Evolutionary conservation across 2,329 filamentous ascomycete genomes (phyloP).

Genomic region (Cladosporium sp.): DNA sequence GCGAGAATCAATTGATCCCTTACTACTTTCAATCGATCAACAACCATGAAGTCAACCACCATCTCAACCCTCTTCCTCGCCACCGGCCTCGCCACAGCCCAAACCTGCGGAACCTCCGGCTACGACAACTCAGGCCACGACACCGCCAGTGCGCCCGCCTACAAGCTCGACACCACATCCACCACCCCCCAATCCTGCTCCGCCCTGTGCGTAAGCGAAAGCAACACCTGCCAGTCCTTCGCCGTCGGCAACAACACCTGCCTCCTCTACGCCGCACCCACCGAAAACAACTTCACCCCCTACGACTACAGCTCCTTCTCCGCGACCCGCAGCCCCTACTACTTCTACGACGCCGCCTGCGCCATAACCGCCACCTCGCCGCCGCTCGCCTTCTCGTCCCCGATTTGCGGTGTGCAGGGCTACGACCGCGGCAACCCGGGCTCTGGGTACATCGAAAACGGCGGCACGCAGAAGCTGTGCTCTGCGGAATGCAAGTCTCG

Average conservation of each 20-base stretch:
- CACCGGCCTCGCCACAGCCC: slow-evolving; percentile 5
- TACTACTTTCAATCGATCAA: neutral
- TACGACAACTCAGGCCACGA: slow-evolving; percentile 9
- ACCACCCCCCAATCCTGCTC: slow-evolving; percentile 5
- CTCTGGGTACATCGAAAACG: slow-evolving; percentile 2
- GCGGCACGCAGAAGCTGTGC: neutral
- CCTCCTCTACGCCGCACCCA: neutral
- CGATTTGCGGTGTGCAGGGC: neutral
- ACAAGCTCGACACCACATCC: slow-evolving; percentile 9
- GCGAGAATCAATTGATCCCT: neutral
- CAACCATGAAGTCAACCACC: neutral
- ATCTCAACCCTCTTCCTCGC: slow-evolving; percentile 3
- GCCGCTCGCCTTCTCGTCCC: neutral
- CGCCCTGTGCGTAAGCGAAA: slow-evolving; percentile 1
- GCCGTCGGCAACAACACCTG: slow-evolving; percentile 8
- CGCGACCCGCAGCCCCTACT: slow-evolving; percentile 9
- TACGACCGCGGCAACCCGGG: slow-evolving; percentile 8
- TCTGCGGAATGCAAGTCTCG: neutral
- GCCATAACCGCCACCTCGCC: slow-evolving; percentile 4
- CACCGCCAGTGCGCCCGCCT: neutral
- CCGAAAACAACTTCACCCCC: slow-evolving; percentile 3
- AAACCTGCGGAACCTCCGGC: neutral
- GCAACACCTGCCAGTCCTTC: neutral
- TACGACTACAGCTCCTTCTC: slow-evolving; percentile 7
- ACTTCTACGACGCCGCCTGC: slow-evolving; percentile 12